phyloP scores from a whole-genome alignment of 768 basidiomycete genomes.

The Hypholoma fasciculare region DNA sequence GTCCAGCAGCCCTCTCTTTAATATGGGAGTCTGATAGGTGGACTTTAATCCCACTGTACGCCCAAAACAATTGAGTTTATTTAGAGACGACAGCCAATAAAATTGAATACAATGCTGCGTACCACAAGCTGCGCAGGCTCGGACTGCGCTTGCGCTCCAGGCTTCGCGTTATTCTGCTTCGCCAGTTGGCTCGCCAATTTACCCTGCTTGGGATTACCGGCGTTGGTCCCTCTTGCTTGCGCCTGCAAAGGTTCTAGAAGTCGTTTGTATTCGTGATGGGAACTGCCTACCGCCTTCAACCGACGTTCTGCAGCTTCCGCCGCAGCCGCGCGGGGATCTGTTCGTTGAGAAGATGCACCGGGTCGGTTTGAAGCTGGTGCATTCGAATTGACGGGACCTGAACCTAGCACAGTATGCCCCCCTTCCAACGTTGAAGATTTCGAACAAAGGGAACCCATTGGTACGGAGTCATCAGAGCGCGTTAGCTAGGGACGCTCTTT shows the following conservation, averaged over 20 bases:
- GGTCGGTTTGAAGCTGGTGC: conserved; percentile 15
- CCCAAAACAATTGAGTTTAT: conserved; percentile 6
- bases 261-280: conserved; percentile 15
- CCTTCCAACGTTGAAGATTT: conserved; percentile 44
- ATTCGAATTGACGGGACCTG: conserved; percentile 30
- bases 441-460: conserved; percentile 63
- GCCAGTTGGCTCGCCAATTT: conserved; percentile 43
- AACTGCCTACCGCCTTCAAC: conserved; percentile 49
- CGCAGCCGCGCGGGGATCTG: conserved; percentile 53
- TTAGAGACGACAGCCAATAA: not conserved
- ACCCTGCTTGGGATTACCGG: conserved; percentile 48
- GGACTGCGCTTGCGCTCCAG: conserved; percentile 31
- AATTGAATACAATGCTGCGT: conserved; percentile 18
- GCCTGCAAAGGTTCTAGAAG: conserved; percentile 32
- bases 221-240: conserved; percentile 41
- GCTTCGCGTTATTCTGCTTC: conserved; percentile 35
- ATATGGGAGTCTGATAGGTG: not conserved
- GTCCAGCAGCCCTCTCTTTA: not conserved
- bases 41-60: conserved; percentile 38
- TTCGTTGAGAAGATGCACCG: conserved; percentile 20
- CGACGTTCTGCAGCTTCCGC: conserved; percentile 65
- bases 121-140: conserved; percentile 41
- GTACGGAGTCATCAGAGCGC: conserved; percentile 16
- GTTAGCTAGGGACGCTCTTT: conserved; percentile 2
- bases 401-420: conserved; percentile 50